A percentile compares a stretch with the other conserved stretches of the same genome.
phyloP scores from a whole-genome alignment of 495 filamentous ascomycete species.

The Penicillium canescens region DNA sequence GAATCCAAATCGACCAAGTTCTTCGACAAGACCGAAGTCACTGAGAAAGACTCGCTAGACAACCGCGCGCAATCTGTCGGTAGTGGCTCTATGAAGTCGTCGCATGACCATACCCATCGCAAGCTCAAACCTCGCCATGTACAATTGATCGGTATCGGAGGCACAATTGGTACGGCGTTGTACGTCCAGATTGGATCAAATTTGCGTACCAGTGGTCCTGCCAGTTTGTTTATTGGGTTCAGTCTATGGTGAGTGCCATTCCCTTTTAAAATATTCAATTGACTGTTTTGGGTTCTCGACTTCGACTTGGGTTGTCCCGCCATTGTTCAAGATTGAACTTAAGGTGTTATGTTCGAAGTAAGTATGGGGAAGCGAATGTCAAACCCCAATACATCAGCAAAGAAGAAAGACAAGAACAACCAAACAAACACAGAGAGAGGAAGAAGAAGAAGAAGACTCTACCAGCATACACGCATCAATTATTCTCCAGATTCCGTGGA shows the following conservation, averaged over 20 bases:
- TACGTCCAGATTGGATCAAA: constrained; percentile 73
- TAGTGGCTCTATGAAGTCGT: constrained; percentile 26
- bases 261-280: background rate
- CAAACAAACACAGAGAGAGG: background rate
- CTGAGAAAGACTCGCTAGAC: constrained; percentile 20
- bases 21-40: constrained; percentile 12
- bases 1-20: constrained; percentile 10
- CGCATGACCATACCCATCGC: constrained; percentile 53
- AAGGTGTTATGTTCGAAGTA: no score
- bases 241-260: constrained; percentile 33
- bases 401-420: background rate
- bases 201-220: constrained; percentile 72
- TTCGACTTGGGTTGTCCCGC: constrained; percentile 8
- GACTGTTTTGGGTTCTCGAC: background rate
- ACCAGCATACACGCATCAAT: background rate
- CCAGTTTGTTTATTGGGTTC: constrained; percentile 74
- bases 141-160: constrained; percentile 75
- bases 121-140: constrained; percentile 66
- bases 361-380: background rate
- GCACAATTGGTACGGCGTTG: constrained; percentile 78
- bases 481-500: background rate
- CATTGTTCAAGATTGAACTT: background rate
- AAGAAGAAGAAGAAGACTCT: background rate
- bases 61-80: constrained; percentile 24
- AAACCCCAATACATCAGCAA: background rate